phyloP scores from a whole-genome alignment of 2,329 filamentous ascomycete species.

The Cordyceps cateniannulata region DNA sequence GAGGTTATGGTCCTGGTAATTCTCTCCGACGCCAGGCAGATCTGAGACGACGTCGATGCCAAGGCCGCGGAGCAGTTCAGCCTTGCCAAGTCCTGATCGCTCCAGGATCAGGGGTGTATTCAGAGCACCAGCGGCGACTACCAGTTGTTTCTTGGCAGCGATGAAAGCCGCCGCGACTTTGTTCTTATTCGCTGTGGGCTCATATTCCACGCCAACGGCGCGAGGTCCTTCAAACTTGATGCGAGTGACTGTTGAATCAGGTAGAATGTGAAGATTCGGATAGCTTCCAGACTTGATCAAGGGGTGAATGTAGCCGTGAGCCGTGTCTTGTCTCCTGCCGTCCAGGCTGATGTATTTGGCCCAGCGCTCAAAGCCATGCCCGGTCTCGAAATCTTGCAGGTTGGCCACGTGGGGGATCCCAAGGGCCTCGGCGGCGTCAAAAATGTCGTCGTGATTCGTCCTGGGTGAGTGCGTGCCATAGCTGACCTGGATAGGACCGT shows the following conservation, averaged over 20 bases:
- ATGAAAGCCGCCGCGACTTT: conserved; percentile 21
- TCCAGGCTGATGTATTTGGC: conserved; percentile 41
- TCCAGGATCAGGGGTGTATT: conserved; percentile 49
- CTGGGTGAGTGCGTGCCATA: conserved; percentile 36
- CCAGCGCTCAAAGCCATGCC: conserved; percentile 30
- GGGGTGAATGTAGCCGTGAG: conserved; percentile 46
- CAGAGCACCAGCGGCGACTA: conserved; percentile 39
- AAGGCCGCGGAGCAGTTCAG: conserved; percentile 32
- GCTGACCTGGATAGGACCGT: conserved; percentile 46
- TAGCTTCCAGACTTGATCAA: conserved; percentile 38
- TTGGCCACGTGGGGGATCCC: conserved; percentile 44
- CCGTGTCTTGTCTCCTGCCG: conserved; percentile 47
- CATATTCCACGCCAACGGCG: conserved; percentile 50
- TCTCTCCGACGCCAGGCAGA: conserved; percentile 41
- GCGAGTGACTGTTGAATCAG: conserved; percentile 45
- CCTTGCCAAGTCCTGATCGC: conserved; percentile 49
- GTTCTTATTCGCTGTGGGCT: conserved; percentile 11
- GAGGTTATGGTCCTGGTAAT: conserved; percentile 42
- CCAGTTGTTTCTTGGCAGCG: conserved; percentile 48
- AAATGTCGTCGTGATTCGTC: conserved; percentile 38
- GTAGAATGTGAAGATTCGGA: conserved; percentile 48
- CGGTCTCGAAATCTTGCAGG: conserved; percentile 37
- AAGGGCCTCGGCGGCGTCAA: conserved; percentile 38
- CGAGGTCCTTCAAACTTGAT: conserved; percentile 41
- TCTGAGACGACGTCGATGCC: conserved; percentile 43